Evolutionary conservation across 2,329 filamentous ascomycete species (phyloP).

Genomic region (Pyrenochaeta sp.): DNA sequence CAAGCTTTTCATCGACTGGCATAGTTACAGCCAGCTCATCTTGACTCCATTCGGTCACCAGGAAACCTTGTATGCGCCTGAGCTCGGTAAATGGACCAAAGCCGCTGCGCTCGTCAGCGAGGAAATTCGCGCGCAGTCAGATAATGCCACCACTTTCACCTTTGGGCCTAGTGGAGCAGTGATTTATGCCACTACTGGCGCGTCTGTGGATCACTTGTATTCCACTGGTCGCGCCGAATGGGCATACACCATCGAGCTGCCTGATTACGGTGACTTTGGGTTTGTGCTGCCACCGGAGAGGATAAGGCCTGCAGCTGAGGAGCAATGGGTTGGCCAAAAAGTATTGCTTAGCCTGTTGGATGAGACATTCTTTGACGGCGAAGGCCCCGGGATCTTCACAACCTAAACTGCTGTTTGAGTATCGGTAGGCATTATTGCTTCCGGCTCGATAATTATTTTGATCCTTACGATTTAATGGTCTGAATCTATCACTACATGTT

Average conservation of each 20-base stretch:
- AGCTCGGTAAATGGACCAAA: constrained; percentile 59
- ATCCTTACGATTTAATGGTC: no score
- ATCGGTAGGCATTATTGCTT: no score
- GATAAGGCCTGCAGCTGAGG: constrained; percentile 56
- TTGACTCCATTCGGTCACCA: constrained; percentile 67
- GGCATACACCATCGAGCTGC: constrained; percentile 57
- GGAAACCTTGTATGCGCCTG: constrained; percentile 57
- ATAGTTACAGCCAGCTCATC: constrained; percentile 69
- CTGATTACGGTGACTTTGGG: constrained; percentile 57
- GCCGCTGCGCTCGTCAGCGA: constrained; percentile 58
- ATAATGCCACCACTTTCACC: constrained; percentile 46
- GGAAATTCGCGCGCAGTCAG: constrained; percentile 58
- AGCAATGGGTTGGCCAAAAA: constrained; percentile 54
- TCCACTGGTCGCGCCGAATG: constrained; percentile 52
- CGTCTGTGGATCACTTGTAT: constrained; percentile 54
- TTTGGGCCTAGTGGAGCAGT: constrained; percentile 64
- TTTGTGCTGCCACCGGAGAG: constrained; percentile 60
- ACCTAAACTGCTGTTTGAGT: neutral
- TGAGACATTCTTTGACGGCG: constrained; percentile 39
- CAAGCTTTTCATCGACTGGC: constrained; percentile 70
- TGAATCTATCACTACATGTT: no score
- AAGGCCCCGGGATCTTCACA: constrained; percentile 24
- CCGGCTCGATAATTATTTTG: no score
- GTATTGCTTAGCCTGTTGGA: constrained; percentile 34
- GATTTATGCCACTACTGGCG: constrained; percentile 64